Base-by-base conservation (phyloP, 495 filamentous ascomycete species). In the Lasiosphaeria hispida region DNA sequence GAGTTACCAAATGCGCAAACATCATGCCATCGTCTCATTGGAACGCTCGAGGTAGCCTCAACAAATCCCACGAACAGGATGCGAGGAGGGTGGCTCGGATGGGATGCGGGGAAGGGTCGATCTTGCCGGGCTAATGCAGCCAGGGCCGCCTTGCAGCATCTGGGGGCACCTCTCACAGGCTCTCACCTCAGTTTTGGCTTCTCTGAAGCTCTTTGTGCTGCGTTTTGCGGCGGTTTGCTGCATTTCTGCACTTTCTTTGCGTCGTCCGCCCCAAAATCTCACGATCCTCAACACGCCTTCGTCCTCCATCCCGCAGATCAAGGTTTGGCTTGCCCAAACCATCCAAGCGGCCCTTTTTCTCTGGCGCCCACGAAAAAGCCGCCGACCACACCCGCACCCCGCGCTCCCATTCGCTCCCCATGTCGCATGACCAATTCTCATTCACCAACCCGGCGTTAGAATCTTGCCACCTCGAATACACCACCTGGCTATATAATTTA, bases 1-100 rank as follows among this genome's bases (percentile, higher is more conserved):
- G 35, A 41, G 19, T 70, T 70, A 70, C 60, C 65, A 64, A 68
- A 70, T 70, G 39, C 35, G 38, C 44, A 70, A 62, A 70, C 61
- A 63, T 70, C 55, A 70, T 60, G 35, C 18, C 49, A 55, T 62
- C 35, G 48, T 57, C 57, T 37, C 57, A 65, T 69, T 69, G 67
- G 67, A 11, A 18, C 34, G 13, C 7, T 33, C 35, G 23, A 42
- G 30, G 44, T 15, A 39, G 38, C 35, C 18, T 18, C 58, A 47
- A 23, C 49, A 50, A 59, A 63, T 57, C 58, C 43, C 15, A 33
- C 44, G 18, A 34, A 34, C 30, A 40, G 51, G 49, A 64, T 55
- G 54, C 33, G 37, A 42, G 60, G 65, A 58, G 65, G 65, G 65
- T 30, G 33, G 35, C 34, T 30, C 40, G 54, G 49, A 64, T 58